Percentiles rank a stretch among this genome's conserved stretches.
These are phyloP conservation scores for Apiotrichum montevideense DNA, from an alignment of 1,284 basidiomycete genomes.

Conservation along the genomic window DNA sequence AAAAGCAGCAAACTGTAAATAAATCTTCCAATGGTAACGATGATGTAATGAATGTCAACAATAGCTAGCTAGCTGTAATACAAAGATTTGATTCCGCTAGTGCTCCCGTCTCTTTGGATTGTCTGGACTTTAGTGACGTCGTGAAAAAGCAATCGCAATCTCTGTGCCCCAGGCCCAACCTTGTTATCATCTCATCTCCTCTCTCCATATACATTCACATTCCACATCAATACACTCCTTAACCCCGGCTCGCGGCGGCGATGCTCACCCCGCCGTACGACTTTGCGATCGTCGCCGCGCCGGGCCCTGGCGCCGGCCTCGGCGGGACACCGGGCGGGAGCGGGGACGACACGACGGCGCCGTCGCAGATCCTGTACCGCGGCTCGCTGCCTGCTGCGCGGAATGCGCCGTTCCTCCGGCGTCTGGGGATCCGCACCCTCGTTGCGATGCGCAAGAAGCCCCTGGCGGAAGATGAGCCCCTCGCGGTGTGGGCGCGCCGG, in stretches of 20 bases:
- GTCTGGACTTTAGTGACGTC: no score
- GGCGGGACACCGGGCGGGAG: background rate
- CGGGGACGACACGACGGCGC: background rate
- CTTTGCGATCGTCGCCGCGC: constrained; percentile 25
- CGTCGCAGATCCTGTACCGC: constrained; percentile 33
- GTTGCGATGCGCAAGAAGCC: constrained; percentile 52
- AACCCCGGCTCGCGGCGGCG: background rate
- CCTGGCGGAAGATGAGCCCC: constrained; percentile 25
- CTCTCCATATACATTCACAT: no score
- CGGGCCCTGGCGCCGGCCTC: background rate
- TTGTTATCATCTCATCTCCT: background rate
- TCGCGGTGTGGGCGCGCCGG: constrained; percentile 25
- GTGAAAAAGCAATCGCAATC: no score
- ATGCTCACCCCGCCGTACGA: constrained; percentile 31
- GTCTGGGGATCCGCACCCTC: constrained; percentile 55
- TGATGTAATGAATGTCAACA: background rate
- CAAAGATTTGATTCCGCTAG: background rate
- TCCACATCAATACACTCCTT: no score
- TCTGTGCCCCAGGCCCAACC: no score
- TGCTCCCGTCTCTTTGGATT: no score
- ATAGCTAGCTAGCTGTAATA: background rate
- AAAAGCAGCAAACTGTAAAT: background rate
- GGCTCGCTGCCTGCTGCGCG: constrained; percentile 35
- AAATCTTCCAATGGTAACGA: background rate
- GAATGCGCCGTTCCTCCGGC: constrained; percentile 32